A percentile compares a stretch with the other conserved stretches of the same genome.
phyloP scores from a whole-genome alignment of 129 eudicot species.

The Ambrosia artemisiifolia region DNA sequence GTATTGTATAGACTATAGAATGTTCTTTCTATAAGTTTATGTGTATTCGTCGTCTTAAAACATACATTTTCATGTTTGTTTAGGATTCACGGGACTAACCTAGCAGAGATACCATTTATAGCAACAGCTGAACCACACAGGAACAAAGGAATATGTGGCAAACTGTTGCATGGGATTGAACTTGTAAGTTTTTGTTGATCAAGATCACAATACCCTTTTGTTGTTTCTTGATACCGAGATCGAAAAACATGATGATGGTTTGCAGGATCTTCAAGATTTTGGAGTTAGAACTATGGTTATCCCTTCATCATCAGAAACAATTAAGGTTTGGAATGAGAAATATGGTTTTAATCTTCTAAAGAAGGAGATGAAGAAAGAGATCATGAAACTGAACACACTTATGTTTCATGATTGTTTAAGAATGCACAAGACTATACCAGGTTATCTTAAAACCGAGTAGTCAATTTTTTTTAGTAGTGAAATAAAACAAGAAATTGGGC shows the following conservation, averaged over 20 bases:
- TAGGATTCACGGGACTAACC: conserved; percentile 58
- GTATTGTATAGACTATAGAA: too few relatives aligned
- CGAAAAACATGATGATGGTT: neutral
- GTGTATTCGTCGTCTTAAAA: too few relatives aligned
- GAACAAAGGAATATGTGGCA: conserved; percentile 54
- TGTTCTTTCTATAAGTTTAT: too few relatives aligned
- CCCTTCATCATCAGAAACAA: conserved; percentile 48
- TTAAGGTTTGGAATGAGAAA: conserved; percentile 39
- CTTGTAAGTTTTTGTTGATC: conserved; percentile 34
- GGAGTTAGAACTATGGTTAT: conserved; percentile 47
- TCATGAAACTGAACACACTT: conserved; percentile 39
- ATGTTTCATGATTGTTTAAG: conserved; percentile 74
- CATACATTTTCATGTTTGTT: neutral
- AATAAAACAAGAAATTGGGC: too few relatives aligned
- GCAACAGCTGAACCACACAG: conserved; percentile 51
- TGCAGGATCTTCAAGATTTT: conserved; percentile 54
- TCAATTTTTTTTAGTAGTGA: neutral
- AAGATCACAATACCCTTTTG: neutral
- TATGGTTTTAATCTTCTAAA: conserved; percentile 39
- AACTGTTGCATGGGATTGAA: conserved; percentile 45
- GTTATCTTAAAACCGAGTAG: neutral
- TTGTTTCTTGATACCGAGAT: neutral
- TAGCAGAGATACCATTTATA: conserved; percentile 71
- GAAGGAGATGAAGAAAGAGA: conserved; percentile 24
- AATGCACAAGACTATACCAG: conserved; percentile 33